Percentiles rank a stretch among this genome's conserved stretches.
phyloP scores from a whole-genome alignment of 1,284 basidiomycete genomes.

The Inonotus obliquus region DNA sequence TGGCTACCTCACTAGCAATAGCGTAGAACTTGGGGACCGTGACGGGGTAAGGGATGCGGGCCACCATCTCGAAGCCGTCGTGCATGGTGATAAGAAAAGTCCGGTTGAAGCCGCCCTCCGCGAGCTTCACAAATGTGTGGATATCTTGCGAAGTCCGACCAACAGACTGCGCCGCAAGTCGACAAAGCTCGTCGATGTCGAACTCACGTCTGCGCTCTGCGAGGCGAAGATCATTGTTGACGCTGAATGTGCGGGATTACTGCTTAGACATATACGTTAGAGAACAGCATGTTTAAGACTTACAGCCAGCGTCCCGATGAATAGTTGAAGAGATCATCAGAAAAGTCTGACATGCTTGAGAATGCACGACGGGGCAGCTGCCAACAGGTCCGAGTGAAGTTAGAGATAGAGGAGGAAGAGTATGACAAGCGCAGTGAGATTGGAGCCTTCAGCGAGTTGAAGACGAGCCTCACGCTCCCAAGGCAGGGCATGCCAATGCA shows the following conservation, averaged over 20 bases:
- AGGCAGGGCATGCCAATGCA: background rate
- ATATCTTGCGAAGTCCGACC: slow-evolving; percentile 31
- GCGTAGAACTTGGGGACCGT: slow-evolving; percentile 40
- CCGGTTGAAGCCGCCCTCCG: slow-evolving; percentile 41
- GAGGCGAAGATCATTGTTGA: slow-evolving; percentile 20
- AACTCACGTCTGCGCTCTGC: slow-evolving; percentile 21
- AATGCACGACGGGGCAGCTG: background rate
- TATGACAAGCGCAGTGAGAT: too few species aligned
- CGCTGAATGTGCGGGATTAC: slow-evolving; percentile 16
- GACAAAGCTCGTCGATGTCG: slow-evolving; percentile 21
- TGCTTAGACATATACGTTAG: slow-evolving; percentile 20
- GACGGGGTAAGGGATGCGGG: slow-evolving; percentile 44
- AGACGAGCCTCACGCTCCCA: too few species aligned
- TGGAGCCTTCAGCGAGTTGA: too few species aligned
- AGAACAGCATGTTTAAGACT: slow-evolving; percentile 17
- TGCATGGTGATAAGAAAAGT: slow-evolving; percentile 43
- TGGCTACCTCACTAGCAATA: slow-evolving; percentile 49
- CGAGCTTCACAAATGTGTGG: slow-evolving; percentile 36
- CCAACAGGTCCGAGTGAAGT: too few species aligned
- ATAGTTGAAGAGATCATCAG: slow-evolving; percentile 37
- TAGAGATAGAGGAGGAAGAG: too few species aligned
- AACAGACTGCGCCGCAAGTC: too few species aligned
- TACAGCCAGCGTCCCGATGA: slow-evolving; percentile 29
- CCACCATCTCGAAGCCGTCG: slow-evolving; percentile 40
- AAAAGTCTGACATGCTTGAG: slow-evolving; percentile 26